Evolutionary conservation across 2,329 filamentous ascomycete genomes (phyloP).

Genomic region (Fusarium sp.): DNA sequence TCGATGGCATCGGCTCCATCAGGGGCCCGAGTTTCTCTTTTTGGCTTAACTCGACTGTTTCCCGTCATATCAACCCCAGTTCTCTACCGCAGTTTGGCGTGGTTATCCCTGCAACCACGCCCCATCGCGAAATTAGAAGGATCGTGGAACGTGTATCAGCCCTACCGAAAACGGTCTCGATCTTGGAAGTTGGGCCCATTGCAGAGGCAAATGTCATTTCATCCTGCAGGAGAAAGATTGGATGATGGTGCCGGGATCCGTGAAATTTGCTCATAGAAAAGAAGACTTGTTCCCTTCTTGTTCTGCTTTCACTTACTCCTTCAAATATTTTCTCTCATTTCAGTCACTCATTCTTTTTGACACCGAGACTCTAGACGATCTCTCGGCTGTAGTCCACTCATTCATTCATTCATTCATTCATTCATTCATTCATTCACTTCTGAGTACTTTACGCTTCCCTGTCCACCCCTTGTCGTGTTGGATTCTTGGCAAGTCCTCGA

Average conservation of each 20-base stretch:
- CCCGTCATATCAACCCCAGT: conserved; percentile 23
- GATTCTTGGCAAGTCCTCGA: conserved; percentile 41
- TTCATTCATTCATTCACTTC: conserved; percentile 29
- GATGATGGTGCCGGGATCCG: conserved; percentile 15
- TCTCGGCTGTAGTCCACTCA: conserved; percentile 14
- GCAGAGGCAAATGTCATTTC: background rate
- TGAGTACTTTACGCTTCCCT: conserved; percentile 19
- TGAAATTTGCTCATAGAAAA: conserved; percentile 6
- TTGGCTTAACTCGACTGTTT: conserved; percentile 23
- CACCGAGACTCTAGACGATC: conserved; percentile 40
- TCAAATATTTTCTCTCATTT: conserved; percentile 21
- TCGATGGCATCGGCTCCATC: conserved; percentile 26
- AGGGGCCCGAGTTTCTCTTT: conserved; percentile 36
- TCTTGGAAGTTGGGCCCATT: background rate
- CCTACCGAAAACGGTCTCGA: conserved; percentile 47
- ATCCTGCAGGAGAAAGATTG: conserved; percentile 37
- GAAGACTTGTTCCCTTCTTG: background rate
- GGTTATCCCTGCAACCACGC: conserved; percentile 10
- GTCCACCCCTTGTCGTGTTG: background rate
- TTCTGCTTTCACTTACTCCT: background rate
- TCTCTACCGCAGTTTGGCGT: background rate
- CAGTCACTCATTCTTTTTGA: conserved; percentile 38
- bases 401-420: conserved; percentile 31
- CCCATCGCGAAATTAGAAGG: conserved; percentile 47
- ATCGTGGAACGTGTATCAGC: conserved; percentile 44